Conservation (phyloP, 768 basidiomycete genomes). For the Vararia minispora region DNA sequence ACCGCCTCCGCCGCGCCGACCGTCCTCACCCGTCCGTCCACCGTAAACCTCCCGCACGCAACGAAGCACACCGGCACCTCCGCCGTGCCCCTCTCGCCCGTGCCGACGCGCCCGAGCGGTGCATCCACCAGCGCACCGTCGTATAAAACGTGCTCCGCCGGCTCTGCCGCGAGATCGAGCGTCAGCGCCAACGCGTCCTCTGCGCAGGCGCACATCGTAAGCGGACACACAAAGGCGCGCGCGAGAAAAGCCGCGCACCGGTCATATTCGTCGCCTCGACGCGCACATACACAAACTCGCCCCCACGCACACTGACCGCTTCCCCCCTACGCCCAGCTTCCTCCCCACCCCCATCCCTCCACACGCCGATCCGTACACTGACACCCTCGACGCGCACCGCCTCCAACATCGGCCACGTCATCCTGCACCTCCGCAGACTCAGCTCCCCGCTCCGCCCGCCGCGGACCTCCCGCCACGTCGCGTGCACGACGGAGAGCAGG, state of each 20-base stretch:
- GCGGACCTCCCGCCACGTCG: conserved; percentile 82
- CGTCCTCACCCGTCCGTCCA: conserved; percentile 27
- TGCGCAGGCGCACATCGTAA: conserved; percentile 18
- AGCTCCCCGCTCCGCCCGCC: conserved; percentile 69
- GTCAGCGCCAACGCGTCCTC: conserved; percentile 42
- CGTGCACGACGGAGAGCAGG: conserved; percentile 56
- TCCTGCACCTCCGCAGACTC: conserved; percentile 63
- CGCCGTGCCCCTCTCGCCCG: conserved; percentile 38
- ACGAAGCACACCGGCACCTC: conserved; percentile 64
- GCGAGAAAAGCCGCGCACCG: conserved; percentile 25
- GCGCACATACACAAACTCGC: conserved; percentile 50
- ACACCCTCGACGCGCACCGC: conserved; percentile 60
- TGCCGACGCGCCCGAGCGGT: conserved; percentile 49
- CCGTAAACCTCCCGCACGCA: conserved; percentile 50
- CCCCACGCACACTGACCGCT: conserved; percentile 20
- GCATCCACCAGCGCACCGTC: conserved; percentile 59
- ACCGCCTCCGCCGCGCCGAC: too few species aligned
- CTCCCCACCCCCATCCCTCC: conserved; percentile 12
- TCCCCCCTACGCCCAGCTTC: conserved; percentile 3
- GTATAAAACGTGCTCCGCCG: conserved; percentile 52
- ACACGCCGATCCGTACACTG: conserved; percentile 34
- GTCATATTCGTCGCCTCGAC: conserved; percentile 53
- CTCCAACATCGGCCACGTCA: conserved; percentile 74
- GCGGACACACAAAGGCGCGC: neutral
- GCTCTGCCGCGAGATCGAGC: conserved; percentile 42